Base-by-base conservation (phyloP, 75 land plant genomes). In the Selaginella tamariscina region DNA sequence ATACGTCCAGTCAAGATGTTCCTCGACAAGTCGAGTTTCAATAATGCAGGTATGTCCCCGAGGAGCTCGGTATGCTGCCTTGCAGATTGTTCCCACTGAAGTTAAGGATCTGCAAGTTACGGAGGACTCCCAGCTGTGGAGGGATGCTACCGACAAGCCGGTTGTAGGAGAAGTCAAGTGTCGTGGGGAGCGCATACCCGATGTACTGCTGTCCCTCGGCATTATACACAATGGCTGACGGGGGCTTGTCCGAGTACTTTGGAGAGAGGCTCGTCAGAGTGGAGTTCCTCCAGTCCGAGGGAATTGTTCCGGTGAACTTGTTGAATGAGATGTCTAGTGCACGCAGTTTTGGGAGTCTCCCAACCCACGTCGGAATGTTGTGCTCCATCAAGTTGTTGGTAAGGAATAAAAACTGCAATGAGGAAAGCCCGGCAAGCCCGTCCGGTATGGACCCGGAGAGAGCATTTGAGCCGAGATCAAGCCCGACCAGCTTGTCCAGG, bases 71-170 rank as follows among this genome's bases (percentile, higher is more conserved):
- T 32, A 59, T 59, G 8, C 26, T 59, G 8, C 26, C 62, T 5
- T 27, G 26, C 8, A 59, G 26, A 2, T 5, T 23, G 26, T 59
- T 59, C 9, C 23, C n/a, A n/a, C 39, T 72, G 29, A 79, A 66
- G 62, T 80, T 80, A 21, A 76, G 74, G 2, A 54, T 63, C 30
- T 56, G 49, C 21, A 80, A 76, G 23, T 56, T 21, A 23, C 55
- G 32, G 24, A 82, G 55, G 32, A 65, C 67, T 66, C 32, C 80
- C 24, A 79, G 54, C 2, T 78, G 67, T 0, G 55, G 32, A 31
- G 75, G 66, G 24, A 75, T 33, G 63, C 18, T 20, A 0, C 77
- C 85, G 23, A 32, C 44, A 32, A 82, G 79, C 21, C 23, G 9
- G 26, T 59, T 59, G 21, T 59, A 21, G 18, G 62, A 59, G 62